A percentile compares a stretch with the other conserved stretches of the same genome.
Conservation (phyloP, 768 basidiomycete genomes). For the Inosperma sp. region DNA sequence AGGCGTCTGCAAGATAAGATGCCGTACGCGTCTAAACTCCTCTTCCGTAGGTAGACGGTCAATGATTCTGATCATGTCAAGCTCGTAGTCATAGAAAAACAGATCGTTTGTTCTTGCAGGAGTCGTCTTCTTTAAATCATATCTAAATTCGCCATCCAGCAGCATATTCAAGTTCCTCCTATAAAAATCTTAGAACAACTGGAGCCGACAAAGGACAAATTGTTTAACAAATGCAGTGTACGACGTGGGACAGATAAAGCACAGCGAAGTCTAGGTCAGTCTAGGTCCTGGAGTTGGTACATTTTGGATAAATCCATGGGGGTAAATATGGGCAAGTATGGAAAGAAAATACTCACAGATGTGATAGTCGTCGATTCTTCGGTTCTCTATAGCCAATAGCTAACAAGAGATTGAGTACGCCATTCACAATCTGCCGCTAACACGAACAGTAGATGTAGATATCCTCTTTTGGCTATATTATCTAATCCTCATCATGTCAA, state of each 20-base stretch:
- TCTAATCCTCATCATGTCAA: conserved; percentile 33
- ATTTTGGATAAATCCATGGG: conserved; percentile 9
- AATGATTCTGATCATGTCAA: conserved; percentile 53
- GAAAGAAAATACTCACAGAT: conserved; percentile 15
- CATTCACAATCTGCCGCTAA: conserved; percentile 5
- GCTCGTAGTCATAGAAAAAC: conserved; percentile 37
- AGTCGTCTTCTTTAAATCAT: conserved; percentile 14
- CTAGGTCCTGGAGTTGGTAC: conserved; percentile 20
- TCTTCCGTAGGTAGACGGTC: conserved; percentile 58
- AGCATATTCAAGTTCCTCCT: conserved; percentile 16
- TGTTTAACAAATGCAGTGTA: conserved; percentile 9
- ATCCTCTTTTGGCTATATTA: conserved; percentile 18
- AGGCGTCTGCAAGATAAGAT: conserved; percentile 49
- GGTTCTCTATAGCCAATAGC: conserved; percentile 2
- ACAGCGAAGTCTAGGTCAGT: conserved; percentile 24
- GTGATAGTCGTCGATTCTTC: conserved; percentile 5
- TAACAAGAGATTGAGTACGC: conserved; percentile 9
- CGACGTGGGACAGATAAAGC: conserved; percentile 3
- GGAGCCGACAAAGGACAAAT: conserved; percentile 7
- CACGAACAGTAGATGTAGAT: neutral
- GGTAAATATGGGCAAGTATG: conserved; percentile 11
- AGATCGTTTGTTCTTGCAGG: neutral
- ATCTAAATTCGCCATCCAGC: conserved; percentile 28
- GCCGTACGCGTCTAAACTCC: conserved; percentile 55
- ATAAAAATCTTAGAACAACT: conserved; percentile 1